A percentile compares a stretch with the other conserved stretches of the same genome.
phyloP scores from a whole-genome alignment of 352 stramenopile genomes.

The Globisporangium yorkense region DNA sequence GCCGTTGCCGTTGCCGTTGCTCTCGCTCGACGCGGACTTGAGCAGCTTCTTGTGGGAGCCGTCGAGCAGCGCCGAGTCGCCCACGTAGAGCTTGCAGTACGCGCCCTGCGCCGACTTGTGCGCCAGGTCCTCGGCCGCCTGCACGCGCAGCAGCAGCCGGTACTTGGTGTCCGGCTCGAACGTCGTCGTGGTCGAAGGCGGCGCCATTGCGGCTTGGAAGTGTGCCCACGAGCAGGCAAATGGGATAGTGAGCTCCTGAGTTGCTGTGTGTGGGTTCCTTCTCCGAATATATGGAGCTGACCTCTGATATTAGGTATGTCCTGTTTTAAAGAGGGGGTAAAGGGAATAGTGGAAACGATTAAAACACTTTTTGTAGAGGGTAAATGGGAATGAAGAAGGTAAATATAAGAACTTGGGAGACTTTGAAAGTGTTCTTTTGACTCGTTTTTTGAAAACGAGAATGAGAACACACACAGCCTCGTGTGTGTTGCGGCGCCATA shows the following conservation, averaged over 20 bases:
- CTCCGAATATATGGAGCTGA: too few species aligned
- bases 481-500: too few species aligned
- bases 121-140: constrained; percentile 43
- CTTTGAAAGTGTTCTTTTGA: too few species aligned
- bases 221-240: background rate
- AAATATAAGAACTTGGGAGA: too few species aligned
- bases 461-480: too few species aligned
- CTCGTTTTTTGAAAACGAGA: too few species aligned
- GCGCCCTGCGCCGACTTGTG: constrained; percentile 30
- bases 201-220: background rate
- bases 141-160: constrained; percentile 53
- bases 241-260: background rate
- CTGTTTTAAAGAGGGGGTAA: too few species aligned
- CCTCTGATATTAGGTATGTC: too few species aligned
- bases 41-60: constrained; percentile 17
- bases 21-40: constrained; percentile 11
- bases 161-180: constrained; percentile 24
- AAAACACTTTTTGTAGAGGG: too few species aligned
- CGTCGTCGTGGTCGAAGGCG: background rate
- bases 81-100: constrained; percentile 72
- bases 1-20: background rate
- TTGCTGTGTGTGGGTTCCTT: background rate
- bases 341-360: too few species aligned
- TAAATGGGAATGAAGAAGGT: too few species aligned
- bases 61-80: constrained; percentile 38